Conservation (phyloP, 2,329 filamentous ascomycete species). For the Aureobasidium zeae region DNA sequence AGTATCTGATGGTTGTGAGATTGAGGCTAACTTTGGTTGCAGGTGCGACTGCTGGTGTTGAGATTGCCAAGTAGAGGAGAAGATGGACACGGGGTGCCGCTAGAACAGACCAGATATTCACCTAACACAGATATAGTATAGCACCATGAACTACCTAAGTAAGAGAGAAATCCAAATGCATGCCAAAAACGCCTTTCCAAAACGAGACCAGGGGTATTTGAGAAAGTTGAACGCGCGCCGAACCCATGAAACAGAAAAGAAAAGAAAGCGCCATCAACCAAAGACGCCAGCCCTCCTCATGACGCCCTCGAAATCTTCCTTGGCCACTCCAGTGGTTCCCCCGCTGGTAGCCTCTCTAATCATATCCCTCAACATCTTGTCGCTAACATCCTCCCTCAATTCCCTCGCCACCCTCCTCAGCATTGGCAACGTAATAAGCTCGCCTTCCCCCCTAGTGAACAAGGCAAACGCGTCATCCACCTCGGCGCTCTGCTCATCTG, state of each 20-base stretch:
- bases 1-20: not conserved
- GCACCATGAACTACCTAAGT: too few species aligned
- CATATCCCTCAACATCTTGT: conserved; percentile 85
- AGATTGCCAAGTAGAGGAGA: conserved; percentile 45
- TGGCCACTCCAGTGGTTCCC: conserved; percentile 64
- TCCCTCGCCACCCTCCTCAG: conserved; percentile 69
- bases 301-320: conserved; percentile 76
- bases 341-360: conserved; percentile 70
- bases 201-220: too few species aligned
- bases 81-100: too few species aligned
- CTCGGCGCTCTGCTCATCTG: conserved; percentile 48
- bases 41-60: conserved; percentile 64
- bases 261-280: too few species aligned
- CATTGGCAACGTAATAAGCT: conserved; percentile 70
- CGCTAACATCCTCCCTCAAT: conserved; percentile 74
- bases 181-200: too few species aligned
- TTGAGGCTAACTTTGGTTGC: conserved; percentile 31
- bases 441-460: conserved; percentile 55
- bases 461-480: conserved; percentile 73
- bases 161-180: too few species aligned
- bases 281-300: conserved; percentile 80
- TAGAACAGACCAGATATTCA: too few species aligned
- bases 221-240: too few species aligned
- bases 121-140: too few species aligned
- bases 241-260: too few species aligned